A percentile compares a stretch with the other conserved stretches of the same genome.
Evolutionary conservation across 257 asterid species (phyloP).

Genomic region (Scutellaria barbata): DNA sequence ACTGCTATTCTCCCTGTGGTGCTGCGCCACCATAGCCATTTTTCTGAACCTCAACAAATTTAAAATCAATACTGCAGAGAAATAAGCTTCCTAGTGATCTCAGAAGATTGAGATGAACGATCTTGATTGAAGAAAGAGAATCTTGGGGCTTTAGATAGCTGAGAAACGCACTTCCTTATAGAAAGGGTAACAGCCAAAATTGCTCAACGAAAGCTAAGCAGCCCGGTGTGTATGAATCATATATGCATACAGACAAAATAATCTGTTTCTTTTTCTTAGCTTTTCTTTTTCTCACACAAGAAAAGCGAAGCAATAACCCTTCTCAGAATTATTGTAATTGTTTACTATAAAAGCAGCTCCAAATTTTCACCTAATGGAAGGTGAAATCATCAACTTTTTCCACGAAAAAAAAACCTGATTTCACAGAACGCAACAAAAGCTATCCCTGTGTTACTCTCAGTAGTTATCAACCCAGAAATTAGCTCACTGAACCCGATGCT

Average conservation of each 20-base stretch:
- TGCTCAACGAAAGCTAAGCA: slow-evolving; percentile 65
- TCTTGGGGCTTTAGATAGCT: slow-evolving; percentile 39
- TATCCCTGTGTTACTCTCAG: slow-evolving; percentile 22
- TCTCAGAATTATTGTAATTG: slow-evolving; percentile 16
- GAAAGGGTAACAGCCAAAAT: slow-evolving; percentile 62
- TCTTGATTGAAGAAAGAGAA: slow-evolving; percentile 48
- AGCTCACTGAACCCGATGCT: slow-evolving; percentile 1
- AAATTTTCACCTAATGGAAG: slow-evolving; percentile 40
- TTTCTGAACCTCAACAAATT: slow-evolving; percentile 7
- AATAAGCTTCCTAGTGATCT: slow-evolving; percentile 38
- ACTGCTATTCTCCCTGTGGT: slow-evolving; percentile 80
- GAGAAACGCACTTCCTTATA: slow-evolving; percentile 38
- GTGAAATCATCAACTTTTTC: slow-evolving; percentile 33
- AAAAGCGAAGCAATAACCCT: slow-evolving; percentile 26
- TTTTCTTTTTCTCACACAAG: slow-evolving; percentile 15
- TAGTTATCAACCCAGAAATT: slow-evolving; percentile 15
- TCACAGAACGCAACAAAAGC: slow-evolving; percentile 32
- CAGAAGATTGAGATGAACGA: slow-evolving; percentile 46
- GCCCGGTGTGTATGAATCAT: slow-evolving; percentile 42
- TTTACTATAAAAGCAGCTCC: slow-evolving; percentile 31
- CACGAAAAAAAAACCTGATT: slow-evolving; percentile 38
- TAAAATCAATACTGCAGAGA: too few species aligned
- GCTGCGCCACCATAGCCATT: slow-evolving; percentile 96
- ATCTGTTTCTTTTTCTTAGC: slow-evolving; percentile 21
- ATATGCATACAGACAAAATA: slow-evolving; percentile 55